Evolutionary conservation across 805 yeast genomes (phyloP).

Genomic region (Candida khao-thaluensis): DNA sequence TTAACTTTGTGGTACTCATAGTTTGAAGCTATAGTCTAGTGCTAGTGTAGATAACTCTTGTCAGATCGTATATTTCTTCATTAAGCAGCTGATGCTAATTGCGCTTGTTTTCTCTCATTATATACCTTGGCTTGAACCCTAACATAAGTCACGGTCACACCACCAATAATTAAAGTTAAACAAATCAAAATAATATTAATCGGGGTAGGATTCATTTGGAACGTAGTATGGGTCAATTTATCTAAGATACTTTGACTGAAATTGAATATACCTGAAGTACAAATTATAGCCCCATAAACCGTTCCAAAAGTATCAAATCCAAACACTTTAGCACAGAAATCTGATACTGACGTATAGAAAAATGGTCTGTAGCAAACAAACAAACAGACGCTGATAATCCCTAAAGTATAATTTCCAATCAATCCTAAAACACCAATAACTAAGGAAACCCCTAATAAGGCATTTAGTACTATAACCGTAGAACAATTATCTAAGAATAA

Average conservation of each 20-base stretch:
- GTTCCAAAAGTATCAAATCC: constrained; percentile 63
- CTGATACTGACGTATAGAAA: constrained; percentile 56
- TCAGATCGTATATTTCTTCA: too few species aligned
- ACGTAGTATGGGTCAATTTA: constrained; percentile 48
- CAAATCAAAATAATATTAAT: constrained; percentile 41
- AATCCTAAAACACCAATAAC: constrained; percentile 51
- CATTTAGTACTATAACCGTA: constrained; percentile 43
- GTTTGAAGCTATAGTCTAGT: too few species aligned
- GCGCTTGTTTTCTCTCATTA: constrained; percentile 13
- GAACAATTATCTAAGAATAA: constrained; percentile 48
- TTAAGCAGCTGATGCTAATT: constrained; percentile 4
- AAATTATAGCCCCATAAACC: constrained; percentile 55
- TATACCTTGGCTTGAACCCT: constrained; percentile 13
- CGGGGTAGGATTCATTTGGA: constrained; percentile 56
- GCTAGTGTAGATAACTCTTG: too few species aligned
- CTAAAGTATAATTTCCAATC: constrained; percentile 39
- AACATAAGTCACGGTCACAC: constrained; percentile 41
- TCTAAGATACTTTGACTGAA: constrained; percentile 49
- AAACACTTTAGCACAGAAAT: constrained; percentile 61
- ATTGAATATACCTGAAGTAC: constrained; percentile 52
- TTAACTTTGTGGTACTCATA: too few species aligned
- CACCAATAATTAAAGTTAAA: constrained; percentile 45
- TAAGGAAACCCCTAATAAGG: constrained; percentile 41
- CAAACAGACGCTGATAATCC: constrained; percentile 44
- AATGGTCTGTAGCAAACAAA: constrained; percentile 58